Conservation (phyloP, 2,329 filamentous ascomycete genomes). For the Trichoderma cornu-damae region DNA sequence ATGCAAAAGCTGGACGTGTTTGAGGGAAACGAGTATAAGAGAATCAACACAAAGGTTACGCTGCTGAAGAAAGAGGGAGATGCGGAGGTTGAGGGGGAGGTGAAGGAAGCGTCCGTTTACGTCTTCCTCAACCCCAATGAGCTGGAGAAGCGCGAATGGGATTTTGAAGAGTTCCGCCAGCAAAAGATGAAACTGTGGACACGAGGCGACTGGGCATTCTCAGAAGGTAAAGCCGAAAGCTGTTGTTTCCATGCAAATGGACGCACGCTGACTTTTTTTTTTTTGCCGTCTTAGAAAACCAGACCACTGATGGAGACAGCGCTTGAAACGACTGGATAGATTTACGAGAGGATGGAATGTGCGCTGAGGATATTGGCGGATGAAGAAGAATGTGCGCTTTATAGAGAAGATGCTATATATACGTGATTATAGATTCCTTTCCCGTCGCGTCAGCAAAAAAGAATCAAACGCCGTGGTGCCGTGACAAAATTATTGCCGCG, state of each 20-base stretch:
- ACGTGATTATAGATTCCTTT: not conserved
- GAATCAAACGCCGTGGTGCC: not conserved
- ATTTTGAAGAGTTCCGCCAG: constrained; percentile 74
- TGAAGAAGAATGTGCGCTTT: not conserved
- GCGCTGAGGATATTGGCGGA: no score
- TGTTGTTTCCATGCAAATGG: not conserved
- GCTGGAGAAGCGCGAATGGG: constrained; percentile 77
- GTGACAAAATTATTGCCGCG: not conserved
- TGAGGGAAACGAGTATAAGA: constrained; percentile 70
- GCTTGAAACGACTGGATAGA: not conserved
- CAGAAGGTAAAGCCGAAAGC: constrained; percentile 31
- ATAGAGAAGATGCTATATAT: not conserved
- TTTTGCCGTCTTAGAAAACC: not conserved
- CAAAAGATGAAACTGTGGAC: constrained; percentile 62
- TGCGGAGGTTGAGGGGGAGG: constrained; percentile 37
- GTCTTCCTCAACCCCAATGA: constrained; percentile 49
- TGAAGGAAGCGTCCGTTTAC: constrained; percentile 57
- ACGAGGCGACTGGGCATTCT: constrained; percentile 43
- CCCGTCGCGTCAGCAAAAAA: no score
- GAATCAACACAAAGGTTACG: constrained; percentile 51
- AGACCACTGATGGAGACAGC: not conserved
- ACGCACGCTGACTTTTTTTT: constrained; percentile 1
- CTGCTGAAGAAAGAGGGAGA: constrained; percentile 41
- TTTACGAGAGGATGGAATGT: not conserved
- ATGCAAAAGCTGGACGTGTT: constrained; percentile 72